Conservation (phyloP, 169 alveolate species). For the Amoebophrya sp. region DNA sequence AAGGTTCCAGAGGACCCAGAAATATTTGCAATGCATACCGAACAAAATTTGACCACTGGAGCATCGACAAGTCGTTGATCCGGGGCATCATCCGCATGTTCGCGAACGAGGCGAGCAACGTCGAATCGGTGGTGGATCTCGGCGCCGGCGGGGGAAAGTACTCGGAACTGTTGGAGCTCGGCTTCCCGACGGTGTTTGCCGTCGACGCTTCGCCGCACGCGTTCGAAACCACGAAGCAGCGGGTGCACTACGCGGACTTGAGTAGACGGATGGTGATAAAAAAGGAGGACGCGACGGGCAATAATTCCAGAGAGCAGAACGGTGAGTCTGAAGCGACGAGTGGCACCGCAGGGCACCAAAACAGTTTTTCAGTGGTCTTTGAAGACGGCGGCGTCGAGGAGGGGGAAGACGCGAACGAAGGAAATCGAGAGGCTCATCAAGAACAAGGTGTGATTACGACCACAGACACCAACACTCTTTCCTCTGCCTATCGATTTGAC, state of each 20-base stretch:
- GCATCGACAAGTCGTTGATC: background rate
- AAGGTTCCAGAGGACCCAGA: too few relatives aligned
- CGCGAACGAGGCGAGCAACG: background rate
- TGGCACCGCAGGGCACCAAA: too few relatives aligned
- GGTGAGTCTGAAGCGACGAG: too few relatives aligned
- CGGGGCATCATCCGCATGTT: background rate
- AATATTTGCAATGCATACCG: too few relatives aligned
- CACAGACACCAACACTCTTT: too few relatives aligned
- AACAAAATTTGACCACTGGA: background rate
- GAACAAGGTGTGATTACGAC: background rate
- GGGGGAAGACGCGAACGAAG: background rate
- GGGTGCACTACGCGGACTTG: background rate
- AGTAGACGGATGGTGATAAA: background rate
- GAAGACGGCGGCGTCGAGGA: background rate
- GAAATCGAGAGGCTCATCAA: background rate
- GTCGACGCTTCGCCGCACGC: background rate
- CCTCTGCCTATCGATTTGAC: too few relatives aligned
- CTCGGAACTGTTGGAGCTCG: background rate
- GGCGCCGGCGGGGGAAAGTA: constrained; percentile 16
- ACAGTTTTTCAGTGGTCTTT: too few relatives aligned
- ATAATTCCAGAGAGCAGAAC: too few relatives aligned
- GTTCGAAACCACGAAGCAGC: background rate
- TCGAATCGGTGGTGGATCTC: background rate
- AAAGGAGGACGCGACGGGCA: background rate
- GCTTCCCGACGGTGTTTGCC: background rate